Evolutionary conservation across 805 yeast genomes (phyloP).

Genomic region (Spathaspora arborariae): DNA sequence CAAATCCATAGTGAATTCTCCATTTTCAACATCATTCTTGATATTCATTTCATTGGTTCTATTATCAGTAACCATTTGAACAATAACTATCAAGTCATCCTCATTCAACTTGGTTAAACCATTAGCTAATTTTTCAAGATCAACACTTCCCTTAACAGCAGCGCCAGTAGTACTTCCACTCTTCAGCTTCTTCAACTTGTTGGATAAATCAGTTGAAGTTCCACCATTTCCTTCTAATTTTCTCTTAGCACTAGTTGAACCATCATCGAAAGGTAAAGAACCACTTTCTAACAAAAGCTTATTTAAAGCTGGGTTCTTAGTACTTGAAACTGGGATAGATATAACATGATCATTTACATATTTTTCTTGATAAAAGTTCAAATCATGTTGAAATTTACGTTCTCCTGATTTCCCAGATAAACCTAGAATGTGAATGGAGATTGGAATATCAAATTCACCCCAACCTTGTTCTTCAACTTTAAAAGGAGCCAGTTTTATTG

Average conservation of each 20-base stretch:
- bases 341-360: slow-evolving; percentile 77
- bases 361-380: slow-evolving; percentile 75
- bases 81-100: slow-evolving; percentile 91
- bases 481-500: slow-evolving; percentile 80
- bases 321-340: slow-evolving; percentile 58
- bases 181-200: slow-evolving; percentile 51
- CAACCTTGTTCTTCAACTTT: slow-evolving; percentile 90
- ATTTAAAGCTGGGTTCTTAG: slow-evolving; percentile 63
- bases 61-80: slow-evolving; percentile 96
- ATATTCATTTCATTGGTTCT: slow-evolving; percentile 92
- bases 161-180: slow-evolving; percentile 20
- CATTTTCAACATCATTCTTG: slow-evolving; percentile 92
- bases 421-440: slow-evolving; percentile 63
- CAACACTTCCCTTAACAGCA: slow-evolving; percentile 72
- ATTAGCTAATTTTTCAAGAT: slow-evolving; percentile 85
- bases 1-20: slow-evolving; percentile 95
- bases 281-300: slow-evolving; percentile 79
- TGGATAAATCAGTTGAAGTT: slow-evolving; percentile 16
- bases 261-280: slow-evolving; percentile 57
- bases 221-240: slow-evolving; percentile 7
- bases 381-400: slow-evolving; percentile 79
- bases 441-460: slow-evolving; percentile 94
- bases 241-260: slow-evolving; percentile 12
- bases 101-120: slow-evolving; percentile 84
- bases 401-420: slow-evolving; percentile 81